These are phyloP conservation scores for Suillus clintonianus DNA, from an alignment of 768 basidiomycete species.

Conservation along the genomic window DNA sequence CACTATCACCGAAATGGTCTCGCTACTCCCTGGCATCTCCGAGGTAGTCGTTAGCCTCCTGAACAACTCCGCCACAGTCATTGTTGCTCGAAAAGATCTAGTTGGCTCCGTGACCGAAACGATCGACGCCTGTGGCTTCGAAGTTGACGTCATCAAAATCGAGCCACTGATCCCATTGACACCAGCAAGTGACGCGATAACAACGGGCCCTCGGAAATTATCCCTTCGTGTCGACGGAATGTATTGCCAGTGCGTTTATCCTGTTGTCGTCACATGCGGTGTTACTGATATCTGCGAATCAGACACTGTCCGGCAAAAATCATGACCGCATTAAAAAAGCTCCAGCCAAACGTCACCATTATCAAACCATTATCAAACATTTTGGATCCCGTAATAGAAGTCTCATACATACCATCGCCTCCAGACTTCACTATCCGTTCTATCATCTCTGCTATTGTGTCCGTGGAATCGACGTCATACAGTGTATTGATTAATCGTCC, in stretches of 20 bases:
- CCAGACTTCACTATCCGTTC: slow-evolving; percentile 65
- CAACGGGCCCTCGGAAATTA: slow-evolving; percentile 40
- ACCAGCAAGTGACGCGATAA: background rate
- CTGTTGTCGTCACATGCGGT: background rate
- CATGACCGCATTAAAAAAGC: slow-evolving; percentile 37
- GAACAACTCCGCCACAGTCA: slow-evolving; percentile 55
- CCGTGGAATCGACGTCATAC: slow-evolving; percentile 45
- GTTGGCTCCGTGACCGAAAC: slow-evolving; percentile 38
- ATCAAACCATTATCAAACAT: slow-evolving; percentile 40
- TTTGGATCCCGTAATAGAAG: slow-evolving; percentile 46
- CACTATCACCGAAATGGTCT: slow-evolving; percentile 53
- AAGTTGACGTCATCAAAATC: slow-evolving; percentile 38
- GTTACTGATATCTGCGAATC: background rate
- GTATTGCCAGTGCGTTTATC: slow-evolving; percentile 52
- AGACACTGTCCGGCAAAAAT: slow-evolving; percentile 61
- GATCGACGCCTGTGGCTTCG: slow-evolving; percentile 52
- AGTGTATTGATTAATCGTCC: slow-evolving; percentile 47
- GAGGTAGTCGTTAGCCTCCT: slow-evolving; percentile 60
- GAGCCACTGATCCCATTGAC: slow-evolving; percentile 26
- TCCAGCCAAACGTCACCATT: slow-evolving; percentile 39
- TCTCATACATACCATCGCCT: slow-evolving; percentile 53
- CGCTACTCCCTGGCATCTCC: slow-evolving; percentile 52
- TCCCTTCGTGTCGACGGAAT: slow-evolving; percentile 65
- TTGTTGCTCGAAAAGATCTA: slow-evolving; percentile 38
- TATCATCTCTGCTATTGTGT: slow-evolving; percentile 52